Conservation (phyloP, 2,329 filamentous ascomycete genomes). For the Diaporthe caulivora region DNA sequence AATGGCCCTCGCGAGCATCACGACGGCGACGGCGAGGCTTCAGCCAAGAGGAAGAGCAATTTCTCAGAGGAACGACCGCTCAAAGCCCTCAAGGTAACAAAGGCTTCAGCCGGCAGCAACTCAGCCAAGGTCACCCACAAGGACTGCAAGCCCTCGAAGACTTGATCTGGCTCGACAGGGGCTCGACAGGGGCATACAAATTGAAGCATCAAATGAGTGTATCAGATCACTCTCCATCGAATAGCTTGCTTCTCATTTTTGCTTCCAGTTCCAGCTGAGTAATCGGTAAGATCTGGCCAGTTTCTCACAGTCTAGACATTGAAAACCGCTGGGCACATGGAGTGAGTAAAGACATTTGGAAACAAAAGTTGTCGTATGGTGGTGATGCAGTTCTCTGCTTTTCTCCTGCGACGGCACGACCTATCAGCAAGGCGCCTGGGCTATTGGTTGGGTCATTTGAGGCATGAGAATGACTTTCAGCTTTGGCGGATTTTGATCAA, state of each 20-base stretch:
- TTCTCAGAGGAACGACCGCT: neutral
- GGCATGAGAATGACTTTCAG: neutral
- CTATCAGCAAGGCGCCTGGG: neutral
- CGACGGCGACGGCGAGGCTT: neutral
- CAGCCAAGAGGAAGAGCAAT: conserved; percentile 12
- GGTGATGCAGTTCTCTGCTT: neutral
- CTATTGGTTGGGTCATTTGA: too few species aligned
- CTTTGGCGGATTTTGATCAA: neutral
- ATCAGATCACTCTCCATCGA: neutral
- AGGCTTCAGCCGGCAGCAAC: neutral
- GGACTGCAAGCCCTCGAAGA: neutral
- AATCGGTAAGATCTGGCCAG: neutral
- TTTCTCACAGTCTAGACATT: neutral
- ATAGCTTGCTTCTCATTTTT: neutral
- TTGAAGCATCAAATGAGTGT: too few species aligned
- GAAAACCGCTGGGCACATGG: neutral
- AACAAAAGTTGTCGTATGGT: neutral
- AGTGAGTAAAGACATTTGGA: neutral
- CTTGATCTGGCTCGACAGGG: neutral
- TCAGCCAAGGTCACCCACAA: neutral
- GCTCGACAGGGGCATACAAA: neutral
- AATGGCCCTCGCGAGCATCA: neutral
- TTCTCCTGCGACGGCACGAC: neutral
- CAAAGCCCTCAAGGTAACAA: conserved; percentile 16
- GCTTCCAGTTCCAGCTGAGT: neutral